Percentiles rank a stretch among this genome's conserved stretches.
Evolutionary conservation across 345 rosid species (phyloP).

Genomic region (Arabidopsis suecica): DNA sequence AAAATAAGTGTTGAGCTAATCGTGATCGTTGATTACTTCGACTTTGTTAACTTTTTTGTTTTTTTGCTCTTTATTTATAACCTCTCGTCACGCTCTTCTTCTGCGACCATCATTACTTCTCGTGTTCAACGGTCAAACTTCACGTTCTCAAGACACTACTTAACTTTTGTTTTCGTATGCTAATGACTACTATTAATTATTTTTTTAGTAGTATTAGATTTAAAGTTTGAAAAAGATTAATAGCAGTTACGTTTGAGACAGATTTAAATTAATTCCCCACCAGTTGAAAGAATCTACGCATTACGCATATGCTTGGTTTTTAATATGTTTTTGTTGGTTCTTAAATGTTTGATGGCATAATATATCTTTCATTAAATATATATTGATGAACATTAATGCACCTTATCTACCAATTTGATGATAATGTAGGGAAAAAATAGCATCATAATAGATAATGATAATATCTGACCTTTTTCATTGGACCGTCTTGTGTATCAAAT

Average conservation of each 20-base stretch:
- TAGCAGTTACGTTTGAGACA: slow-evolving; percentile 20
- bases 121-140: slow-evolving; percentile 49
- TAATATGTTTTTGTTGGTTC: not conserved
- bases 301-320: slow-evolving; percentile 15
- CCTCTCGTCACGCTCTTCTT: slow-evolving; percentile 43
- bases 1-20: not conserved
- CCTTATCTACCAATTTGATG: slow-evolving; percentile 1
- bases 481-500: slow-evolving; percentile 1
- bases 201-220: not conserved
- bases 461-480: not conserved
- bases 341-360: slow-evolving; percentile 9
- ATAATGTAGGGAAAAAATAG: not conserved
- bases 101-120: slow-evolving; percentile 29
- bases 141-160: slow-evolving; percentile 16
- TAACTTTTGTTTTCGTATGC: slow-evolving; percentile 17
- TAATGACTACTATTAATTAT: not conserved
- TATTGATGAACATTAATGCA: slow-evolving; percentile 29
- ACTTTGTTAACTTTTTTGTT: slow-evolving; percentile 18
- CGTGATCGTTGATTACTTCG: slow-evolving; percentile 17
- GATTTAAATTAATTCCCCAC: slow-evolving; percentile 3
- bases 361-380: not conserved
- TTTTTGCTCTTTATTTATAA: not conserved
- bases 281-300: not conserved
- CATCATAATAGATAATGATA: not conserved
- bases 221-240: not conserved